Base-by-base conservation (phyloP, 2,329 filamentous ascomycete genomes). In the Metarhizium guizhouense region DNA sequence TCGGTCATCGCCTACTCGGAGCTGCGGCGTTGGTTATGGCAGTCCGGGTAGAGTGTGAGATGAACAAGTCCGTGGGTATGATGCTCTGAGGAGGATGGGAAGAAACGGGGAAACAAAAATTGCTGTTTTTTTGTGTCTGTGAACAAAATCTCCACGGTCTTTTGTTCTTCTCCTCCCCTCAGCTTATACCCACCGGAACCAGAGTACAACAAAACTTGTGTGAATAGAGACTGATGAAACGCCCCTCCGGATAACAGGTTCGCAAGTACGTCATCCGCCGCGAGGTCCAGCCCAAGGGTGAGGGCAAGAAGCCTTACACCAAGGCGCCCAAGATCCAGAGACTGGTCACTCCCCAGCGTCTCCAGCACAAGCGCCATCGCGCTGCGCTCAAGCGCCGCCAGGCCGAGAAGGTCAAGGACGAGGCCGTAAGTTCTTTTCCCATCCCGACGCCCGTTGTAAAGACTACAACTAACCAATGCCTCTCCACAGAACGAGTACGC, bases 241-340 rank as follows among this genome's bases (percentile, higher is more conserved):
- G 55, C 6, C 51, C 16, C 32, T 40, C 60, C 66, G 64, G 62
- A 65, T 68, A 69, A 68, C 81, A 93, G 88, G 88, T 94, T 80
- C 93, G 94, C 84, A 96, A 97, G 84, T 99, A 96, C 82, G 94
- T 99, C 78, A 97, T 99, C 73, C 94, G 94, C 76, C 94, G 94
- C 77, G 94, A 97, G 78, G 86, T 99, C 72, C 86, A 91, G 82
- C 89, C 90, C 75, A 95, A 95, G 88, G 88, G 87, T 74, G 94
- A 97, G 84, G 93, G 91, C 80, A 95, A 94, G 82, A 88, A 90
- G 81, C 80, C 92, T 70, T 97, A 97, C 87, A 96, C 93, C 88
- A 99, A 99, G 90, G 94, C 94, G 71, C 94, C 94, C 78, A 95
- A 93, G 85, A 99, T 99, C 81, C 94, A 99, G 87, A 90, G 94